A percentile compares a stretch with the other conserved stretches of the same genome.
phyloP scores from a whole-genome alignment of 768 basidiomycete genomes.

The Suillus decipiens region DNA sequence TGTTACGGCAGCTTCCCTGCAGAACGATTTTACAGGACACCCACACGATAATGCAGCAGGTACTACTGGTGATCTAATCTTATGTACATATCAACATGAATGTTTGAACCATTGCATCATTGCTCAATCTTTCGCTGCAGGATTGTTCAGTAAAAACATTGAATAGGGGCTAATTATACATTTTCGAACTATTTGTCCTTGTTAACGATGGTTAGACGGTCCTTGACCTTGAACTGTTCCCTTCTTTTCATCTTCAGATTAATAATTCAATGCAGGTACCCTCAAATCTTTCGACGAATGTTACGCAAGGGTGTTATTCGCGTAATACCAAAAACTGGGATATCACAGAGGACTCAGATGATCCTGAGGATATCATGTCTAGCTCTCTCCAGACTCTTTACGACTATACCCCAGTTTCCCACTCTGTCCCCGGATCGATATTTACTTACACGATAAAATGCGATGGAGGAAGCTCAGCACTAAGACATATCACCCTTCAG shows the following conservation, averaged over 20 bases:
- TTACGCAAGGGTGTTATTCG: background rate
- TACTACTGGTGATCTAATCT: background rate
- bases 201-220: too few relatives aligned
- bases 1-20: background rate
- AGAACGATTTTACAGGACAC: background rate
- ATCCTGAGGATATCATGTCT: conserved; percentile 70
- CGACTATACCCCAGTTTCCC: conserved; percentile 58
- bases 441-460: conserved; percentile 45
- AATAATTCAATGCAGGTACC: background rate
- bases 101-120: background rate
- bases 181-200: background rate
- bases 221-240: background rate
- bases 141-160: background rate
- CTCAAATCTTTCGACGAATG: background rate
- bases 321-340: background rate
- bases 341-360: conserved; percentile 17
- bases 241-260: background rate
- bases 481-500: conserved; percentile 16
- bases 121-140: background rate
- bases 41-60: background rate
- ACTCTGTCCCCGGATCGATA: conserved; percentile 53
- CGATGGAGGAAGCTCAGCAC: conserved; percentile 10
- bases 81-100: background rate
- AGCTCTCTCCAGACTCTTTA: conserved; percentile 65
- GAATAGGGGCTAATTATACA: background rate